These are phyloP conservation scores for Pseudocercospora fuligena DNA, from an alignment of 2,329 filamentous ascomycete genomes.

Conservation along the genomic window DNA sequence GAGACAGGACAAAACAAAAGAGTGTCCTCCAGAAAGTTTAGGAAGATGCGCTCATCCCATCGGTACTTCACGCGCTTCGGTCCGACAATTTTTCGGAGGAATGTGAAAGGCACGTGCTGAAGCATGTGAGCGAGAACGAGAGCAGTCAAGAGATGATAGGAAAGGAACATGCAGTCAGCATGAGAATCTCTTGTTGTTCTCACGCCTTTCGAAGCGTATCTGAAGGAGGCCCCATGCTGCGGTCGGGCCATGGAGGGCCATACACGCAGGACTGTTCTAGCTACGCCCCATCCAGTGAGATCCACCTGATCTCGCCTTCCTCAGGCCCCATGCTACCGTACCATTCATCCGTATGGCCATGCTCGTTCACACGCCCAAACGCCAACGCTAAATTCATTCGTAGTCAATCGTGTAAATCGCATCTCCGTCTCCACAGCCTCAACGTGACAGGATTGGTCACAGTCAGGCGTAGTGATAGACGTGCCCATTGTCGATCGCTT, in stretches of 20 bases:
- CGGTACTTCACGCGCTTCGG: background rate
- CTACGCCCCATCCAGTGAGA: background rate
- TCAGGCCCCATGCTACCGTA: background rate
- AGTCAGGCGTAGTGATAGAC: background rate
- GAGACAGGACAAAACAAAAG: background rate
- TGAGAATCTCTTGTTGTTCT: background rate
- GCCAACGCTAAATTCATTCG: constrained; percentile 15
- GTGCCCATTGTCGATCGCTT: background rate
- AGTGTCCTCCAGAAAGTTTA: constrained; percentile 5
- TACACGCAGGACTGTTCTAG: background rate
- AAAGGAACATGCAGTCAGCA: background rate
- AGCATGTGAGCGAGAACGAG: background rate
- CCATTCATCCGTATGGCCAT: constrained; percentile 1
- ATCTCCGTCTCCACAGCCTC: background rate
- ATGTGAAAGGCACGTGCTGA: background rate
- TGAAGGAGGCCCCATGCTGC: background rate
- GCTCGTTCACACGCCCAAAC: constrained; percentile 12
- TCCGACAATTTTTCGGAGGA: constrained; percentile 1
- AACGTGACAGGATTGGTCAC: background rate
- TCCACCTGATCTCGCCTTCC: background rate
- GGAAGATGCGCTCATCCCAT: constrained; percentile 3
- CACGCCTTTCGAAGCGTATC: background rate
- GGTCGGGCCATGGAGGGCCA: background rate
- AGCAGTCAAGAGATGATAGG: background rate
- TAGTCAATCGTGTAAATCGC: background rate